Conservation (phyloP, 306 rosid genomes). For the Cyamopsis tetragonoloba region DNA sequence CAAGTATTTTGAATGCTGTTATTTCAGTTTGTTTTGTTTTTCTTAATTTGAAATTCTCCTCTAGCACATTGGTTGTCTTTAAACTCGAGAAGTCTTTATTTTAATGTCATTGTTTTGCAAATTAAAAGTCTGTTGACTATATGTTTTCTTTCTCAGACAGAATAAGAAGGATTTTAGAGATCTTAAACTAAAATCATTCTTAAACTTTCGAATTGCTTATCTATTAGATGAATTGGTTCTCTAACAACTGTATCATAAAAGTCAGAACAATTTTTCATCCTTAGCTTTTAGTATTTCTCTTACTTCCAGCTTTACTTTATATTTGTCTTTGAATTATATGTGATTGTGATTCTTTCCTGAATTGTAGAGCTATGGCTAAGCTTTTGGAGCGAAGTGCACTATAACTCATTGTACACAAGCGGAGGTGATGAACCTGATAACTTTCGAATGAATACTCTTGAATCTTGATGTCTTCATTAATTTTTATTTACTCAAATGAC, state of each 20-base stretch:
- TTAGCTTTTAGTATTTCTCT: neutral
- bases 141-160: neutral
- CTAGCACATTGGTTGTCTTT: neutral
- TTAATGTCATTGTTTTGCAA: neutral
- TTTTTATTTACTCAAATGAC: neutral
- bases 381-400: slow-evolving; percentile 99
- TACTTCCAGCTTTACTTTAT: neutral
- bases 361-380: slow-evolving; percentile 86
- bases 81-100: neutral
- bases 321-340: neutral
- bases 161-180: neutral
- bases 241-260: neutral
- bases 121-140: slow-evolving; percentile 1
- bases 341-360: neutral
- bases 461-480: neutral
- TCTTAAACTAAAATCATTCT: neutral
- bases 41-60: neutral
- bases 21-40: neutral
- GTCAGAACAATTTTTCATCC: neutral
- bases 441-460: neutral
- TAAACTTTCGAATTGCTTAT: neutral
- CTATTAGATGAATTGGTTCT: neutral
- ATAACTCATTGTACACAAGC: slow-evolving; percentile 68
- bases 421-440: slow-evolving; percentile 54
- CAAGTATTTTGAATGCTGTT: slow-evolving; percentile 27